These are phyloP conservation scores for Hydnomerulius pinastri DNA, from an alignment of 768 basidiomycete species.

Conservation along the genomic window DNA sequence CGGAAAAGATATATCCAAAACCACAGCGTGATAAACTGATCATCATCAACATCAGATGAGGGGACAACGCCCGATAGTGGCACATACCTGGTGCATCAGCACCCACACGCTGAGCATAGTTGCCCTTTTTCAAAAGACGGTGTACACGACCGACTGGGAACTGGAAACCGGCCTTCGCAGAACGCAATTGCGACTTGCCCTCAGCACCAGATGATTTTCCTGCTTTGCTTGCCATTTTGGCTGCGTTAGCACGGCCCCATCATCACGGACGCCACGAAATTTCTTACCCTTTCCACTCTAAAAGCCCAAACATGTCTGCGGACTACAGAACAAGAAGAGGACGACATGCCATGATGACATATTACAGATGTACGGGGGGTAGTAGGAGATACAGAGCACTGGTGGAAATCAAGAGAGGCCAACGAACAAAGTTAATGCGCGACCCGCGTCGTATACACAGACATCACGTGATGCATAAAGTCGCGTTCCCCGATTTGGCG, in stretches of 20 bases:
- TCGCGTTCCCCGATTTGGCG: slow-evolving; percentile 18
- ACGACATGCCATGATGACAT: slow-evolving; percentile 27
- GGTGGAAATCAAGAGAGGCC: slow-evolving; percentile 29
- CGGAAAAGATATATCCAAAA: slow-evolving; percentile 90
- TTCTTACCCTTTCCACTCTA: slow-evolving; percentile 35
- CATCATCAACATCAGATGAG: neutral
- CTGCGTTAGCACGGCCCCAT: slow-evolving; percentile 7
- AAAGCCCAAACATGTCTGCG: neutral
- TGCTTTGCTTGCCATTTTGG: slow-evolving; percentile 41
- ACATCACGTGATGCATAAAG: slow-evolving; percentile 28
- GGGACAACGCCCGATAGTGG: slow-evolving; percentile 10
- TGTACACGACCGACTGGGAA: slow-evolving; percentile 94
- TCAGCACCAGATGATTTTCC: slow-evolving; percentile 46
- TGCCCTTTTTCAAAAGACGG: slow-evolving; percentile 84
- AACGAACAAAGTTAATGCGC: slow-evolving; percentile 33
- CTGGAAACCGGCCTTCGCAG: slow-evolving; percentile 74
- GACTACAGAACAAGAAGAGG: neutral
- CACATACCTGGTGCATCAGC: slow-evolving; percentile 79
- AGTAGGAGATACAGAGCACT: slow-evolving; percentile 11
- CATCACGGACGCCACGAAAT: neutral
- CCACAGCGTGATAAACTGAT: slow-evolving; percentile 84
- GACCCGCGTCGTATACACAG: slow-evolving; percentile 36
- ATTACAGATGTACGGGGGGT: slow-evolving; percentile 20
- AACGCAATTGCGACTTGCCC: slow-evolving; percentile 66
- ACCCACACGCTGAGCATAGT: slow-evolving; percentile 87